Evolutionary conservation across 1,284 basidiomycete genomes (phyloP).

Genomic region (Cerioporus squamosus): DNA sequence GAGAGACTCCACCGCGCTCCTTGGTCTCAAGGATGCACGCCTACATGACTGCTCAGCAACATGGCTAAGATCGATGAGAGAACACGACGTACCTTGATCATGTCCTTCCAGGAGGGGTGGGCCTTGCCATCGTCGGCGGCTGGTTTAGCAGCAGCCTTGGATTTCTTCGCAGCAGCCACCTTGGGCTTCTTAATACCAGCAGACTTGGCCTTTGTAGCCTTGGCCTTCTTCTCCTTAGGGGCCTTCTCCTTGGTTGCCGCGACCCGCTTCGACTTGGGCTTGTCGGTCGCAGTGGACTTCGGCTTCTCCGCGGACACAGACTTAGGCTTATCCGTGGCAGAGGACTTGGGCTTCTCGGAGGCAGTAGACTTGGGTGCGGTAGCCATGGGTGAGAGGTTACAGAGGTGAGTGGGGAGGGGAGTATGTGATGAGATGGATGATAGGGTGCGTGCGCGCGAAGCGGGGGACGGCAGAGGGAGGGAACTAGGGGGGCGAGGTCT

Average conservation of each 20-base stretch:
- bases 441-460: conserved; percentile 13
- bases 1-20: conserved; percentile 84
- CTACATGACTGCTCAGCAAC: conserved; percentile 40
- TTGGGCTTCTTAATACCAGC: conserved; percentile 39
- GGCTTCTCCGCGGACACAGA: conserved; percentile 20
- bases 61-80: not conserved
- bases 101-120: conserved; percentile 77
- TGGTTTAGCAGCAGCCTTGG: conserved; percentile 37
- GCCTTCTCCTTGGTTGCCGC: not conserved
- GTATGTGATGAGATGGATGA: conserved; percentile 1
- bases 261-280: conserved; percentile 16
- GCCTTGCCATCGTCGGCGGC: conserved; percentile 35
- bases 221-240: conserved; percentile 9
- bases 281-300: conserved; percentile 16
- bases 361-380: conserved; percentile 26
- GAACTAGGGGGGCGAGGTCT: conserved; percentile 10
- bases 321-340: conserved; percentile 21
- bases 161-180: conserved; percentile 35
- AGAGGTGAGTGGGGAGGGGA: not conserved
- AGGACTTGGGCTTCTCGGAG: conserved; percentile 26
- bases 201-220: conserved; percentile 43
- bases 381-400: conserved; percentile 14
- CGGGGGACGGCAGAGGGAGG: conserved; percentile 18
- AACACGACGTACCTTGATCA: conserved; percentile 67
- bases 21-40: conserved; percentile 81